These are phyloP conservation scores for Haematococcus lacustris DNA, from an alignment of 139 green algal genomes.

Conservation along the genomic window DNA sequence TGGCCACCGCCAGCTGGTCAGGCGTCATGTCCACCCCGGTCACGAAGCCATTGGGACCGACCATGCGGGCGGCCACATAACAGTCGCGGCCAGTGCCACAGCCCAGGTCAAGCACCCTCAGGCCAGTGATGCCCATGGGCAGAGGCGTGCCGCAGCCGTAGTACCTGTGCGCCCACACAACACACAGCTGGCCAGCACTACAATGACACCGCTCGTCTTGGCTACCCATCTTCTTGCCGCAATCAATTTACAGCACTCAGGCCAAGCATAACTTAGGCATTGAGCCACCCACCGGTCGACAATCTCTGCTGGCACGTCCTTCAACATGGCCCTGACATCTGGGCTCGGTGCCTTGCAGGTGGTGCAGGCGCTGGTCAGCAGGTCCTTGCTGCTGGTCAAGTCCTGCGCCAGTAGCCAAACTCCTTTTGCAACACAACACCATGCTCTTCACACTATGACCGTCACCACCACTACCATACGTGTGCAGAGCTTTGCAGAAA, in stretches of 20 bases:
- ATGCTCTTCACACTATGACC: neutral
- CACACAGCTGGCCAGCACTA: neutral
- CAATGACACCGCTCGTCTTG: too few relatives aligned
- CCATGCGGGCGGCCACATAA: constrained; percentile 85
- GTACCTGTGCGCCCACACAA: constrained; percentile 44
- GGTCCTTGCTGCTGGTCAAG: constrained; percentile 36
- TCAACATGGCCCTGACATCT: constrained; percentile 9
- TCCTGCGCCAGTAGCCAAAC: neutral
- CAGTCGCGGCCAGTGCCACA: constrained; percentile 74
- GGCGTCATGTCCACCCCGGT: constrained; percentile 97
- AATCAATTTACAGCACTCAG: neutral
- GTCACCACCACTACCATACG: neutral
- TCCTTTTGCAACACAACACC: neutral
- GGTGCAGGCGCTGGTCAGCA: constrained; percentile 86
- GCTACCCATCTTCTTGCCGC: neutral
- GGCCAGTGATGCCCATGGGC: constrained; percentile 71
- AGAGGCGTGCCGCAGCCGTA: constrained; percentile 93
- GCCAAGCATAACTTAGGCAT: neutral
- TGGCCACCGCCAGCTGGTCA: constrained; percentile 80
- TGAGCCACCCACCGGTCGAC: constrained; percentile 10
- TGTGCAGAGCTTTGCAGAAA: neutral
- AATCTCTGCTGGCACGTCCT: constrained; percentile 24
- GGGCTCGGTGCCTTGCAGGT: constrained; percentile 49
- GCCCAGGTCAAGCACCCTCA: constrained; percentile 38
- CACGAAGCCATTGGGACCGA: constrained; percentile 71